These are phyloP conservation scores for Fagopyrum esculentum DNA, from an alignment of 148 eudicot genomes.

Conservation along the genomic window DNA sequence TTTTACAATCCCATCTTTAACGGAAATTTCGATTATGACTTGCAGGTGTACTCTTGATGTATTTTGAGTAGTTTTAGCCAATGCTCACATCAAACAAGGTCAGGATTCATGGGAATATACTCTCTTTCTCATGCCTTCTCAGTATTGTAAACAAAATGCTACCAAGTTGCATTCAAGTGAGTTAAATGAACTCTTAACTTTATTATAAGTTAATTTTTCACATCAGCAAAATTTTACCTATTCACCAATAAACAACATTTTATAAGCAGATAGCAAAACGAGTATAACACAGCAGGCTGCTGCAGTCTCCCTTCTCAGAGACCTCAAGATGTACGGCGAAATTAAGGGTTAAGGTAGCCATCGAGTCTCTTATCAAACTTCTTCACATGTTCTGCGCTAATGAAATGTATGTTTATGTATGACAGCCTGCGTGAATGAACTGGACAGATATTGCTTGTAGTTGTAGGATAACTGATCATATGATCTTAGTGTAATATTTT, in stretches of 20 bases:
- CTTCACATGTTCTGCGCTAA: not conserved
- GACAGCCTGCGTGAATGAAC: not conserved
- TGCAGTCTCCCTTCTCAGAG: not conserved
- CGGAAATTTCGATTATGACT: not conserved
- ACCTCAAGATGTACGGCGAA: not conserved
- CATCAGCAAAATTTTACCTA: not conserved
- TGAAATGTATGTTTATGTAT: not conserved
- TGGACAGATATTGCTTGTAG: not conserved
- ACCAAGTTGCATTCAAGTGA: slow-evolving; percentile 1
- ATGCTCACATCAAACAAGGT: not conserved
- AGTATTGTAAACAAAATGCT: not conserved
- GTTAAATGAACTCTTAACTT: not conserved
- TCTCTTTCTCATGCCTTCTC: not conserved
- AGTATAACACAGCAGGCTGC: not conserved
- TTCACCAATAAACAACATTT: not conserved
- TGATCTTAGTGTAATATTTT: not conserved
- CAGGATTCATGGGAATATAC: not conserved
- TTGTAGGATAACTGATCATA: not conserved
- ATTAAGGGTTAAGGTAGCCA: not conserved
- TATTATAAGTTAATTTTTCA: no score
- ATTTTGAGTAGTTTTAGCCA: not conserved
- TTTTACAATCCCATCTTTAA: not conserved
- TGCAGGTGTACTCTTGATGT: not conserved
- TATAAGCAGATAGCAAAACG: not conserved
- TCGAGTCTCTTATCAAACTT: not conserved